Percentiles rank a stretch among this genome's conserved stretches.
Conservation (phyloP, 192 early-diverging fungal genomes). For the Pilaira anomala region DNA sequence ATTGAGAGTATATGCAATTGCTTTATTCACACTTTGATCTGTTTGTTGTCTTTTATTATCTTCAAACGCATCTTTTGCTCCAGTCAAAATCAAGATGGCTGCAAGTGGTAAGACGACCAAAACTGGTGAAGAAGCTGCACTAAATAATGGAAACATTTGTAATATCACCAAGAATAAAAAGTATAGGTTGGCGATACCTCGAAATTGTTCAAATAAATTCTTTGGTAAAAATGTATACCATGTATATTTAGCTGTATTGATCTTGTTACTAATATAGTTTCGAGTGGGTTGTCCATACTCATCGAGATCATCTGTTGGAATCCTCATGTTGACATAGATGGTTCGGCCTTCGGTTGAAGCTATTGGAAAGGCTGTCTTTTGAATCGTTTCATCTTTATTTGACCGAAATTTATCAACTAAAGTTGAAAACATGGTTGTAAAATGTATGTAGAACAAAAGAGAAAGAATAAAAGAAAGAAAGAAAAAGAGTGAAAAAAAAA, state of each 20-base stretch:
- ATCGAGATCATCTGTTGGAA: conserved; percentile 36
- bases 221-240: conserved; percentile 87
- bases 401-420: background rate
- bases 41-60: conserved; percentile 84
- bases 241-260: conserved; percentile 89
- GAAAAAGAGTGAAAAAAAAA: background rate
- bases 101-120: conserved; percentile 79
- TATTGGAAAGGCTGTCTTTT: conserved; percentile 8
- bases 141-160: conserved; percentile 59
- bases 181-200: conserved; percentile 92
- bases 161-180: conserved; percentile 87
- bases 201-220: conserved; percentile 95
- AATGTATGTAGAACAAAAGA: background rate
- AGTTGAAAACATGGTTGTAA: background rate
- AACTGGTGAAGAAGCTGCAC: conserved; percentile 61
- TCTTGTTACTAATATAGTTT: conserved; percentile 58
- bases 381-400: background rate
- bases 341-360: conserved; percentile 23
- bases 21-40: conserved; percentile 83
- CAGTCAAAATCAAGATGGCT: conserved; percentile 74
- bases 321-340: conserved; percentile 38
- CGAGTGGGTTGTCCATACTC: conserved; percentile 41
- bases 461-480: background rate
- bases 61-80: conserved; percentile 87
- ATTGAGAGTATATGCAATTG: conserved; percentile 47